Conservation (phyloP, 129 eudicot species). For the Silybum marianum region DNA sequence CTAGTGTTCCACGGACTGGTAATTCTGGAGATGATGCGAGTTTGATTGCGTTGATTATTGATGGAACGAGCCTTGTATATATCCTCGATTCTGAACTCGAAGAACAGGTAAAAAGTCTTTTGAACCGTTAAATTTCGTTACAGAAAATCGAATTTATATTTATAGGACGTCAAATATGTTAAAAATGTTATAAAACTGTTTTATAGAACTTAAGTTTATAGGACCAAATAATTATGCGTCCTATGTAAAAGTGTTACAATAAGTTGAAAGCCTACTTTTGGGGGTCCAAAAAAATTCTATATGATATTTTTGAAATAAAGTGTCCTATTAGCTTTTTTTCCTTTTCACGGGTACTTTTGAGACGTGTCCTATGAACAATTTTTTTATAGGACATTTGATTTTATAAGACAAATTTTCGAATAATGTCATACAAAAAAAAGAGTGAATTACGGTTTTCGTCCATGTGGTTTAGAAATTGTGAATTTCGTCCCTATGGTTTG, state of each 20-base stretch:
- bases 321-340: background rate
- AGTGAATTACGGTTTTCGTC: too few relatives aligned
- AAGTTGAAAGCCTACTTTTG: background rate
- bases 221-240: background rate
- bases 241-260: background rate
- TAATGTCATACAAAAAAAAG: background rate
- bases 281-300: background rate
- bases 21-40: conserved; percentile 34
- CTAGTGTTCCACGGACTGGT: conserved; percentile 23
- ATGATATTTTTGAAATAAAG: background rate
- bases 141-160: background rate
- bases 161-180: background rate
- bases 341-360: too few relatives aligned
- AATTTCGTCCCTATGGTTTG: too few relatives aligned
- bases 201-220: background rate
- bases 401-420: too few relatives aligned
- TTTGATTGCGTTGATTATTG: conserved; percentile 71
- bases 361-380: too few relatives aligned
- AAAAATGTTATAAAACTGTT: background rate
- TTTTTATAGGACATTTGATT: too few relatives aligned
- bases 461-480: too few relatives aligned
- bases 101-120: conserved; percentile 53
- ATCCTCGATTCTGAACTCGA: conserved; percentile 86
- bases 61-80: conserved; percentile 92
- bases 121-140: conserved; percentile 9